Evolutionary conservation across 169 alveolate species (phyloP), one percentile per base, ranked within the genome.

Genomic region (Cryptosporidium sp.): DNA sequence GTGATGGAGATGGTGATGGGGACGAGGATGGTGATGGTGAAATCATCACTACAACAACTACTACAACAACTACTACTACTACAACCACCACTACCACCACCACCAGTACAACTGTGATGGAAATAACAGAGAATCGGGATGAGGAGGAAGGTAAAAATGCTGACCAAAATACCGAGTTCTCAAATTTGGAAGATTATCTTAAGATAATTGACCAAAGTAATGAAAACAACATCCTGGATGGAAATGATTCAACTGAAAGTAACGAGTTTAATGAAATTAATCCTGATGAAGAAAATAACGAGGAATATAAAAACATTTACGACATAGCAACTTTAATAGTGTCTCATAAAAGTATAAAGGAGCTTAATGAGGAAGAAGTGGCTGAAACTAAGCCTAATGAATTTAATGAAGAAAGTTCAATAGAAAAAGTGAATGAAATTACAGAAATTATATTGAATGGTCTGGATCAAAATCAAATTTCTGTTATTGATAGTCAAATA

Each of bases 11-110:
- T 41, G 48, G 48, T 8, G 48, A 41, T 0, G 45, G 45, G 0
- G 45, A 39, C 8, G 45, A 10, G 0, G 45, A 39, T 39, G 45
- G 45, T 0, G 43, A 37, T 37, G 43, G 43, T n/a, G n/a, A n/a
- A n/a, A 74, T 73, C 1, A 74, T 73, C 31, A 80, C 87, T 58
- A 45, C 87, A 0, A 80, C 87, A 0, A 80, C 87, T 0, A 80
- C 87, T 14, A 80, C 87, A 3, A 80, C 87, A 0, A 80, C 89
- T 16, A 23, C 89, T 10, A 62, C 70, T 29, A 80, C 80, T 21
- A 62, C 87, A 52, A 80, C 74, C 31, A 80, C 89, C 4, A 80
- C 89, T 12, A 62, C 89, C 1, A 80, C 89, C 1, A 80, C 80
- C 18, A 80, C 75, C 14, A 80, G 80, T 10, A 80, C 67, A 26